Conservation (phyloP, 176 grass and related monocot genomes). For the Lolium multiflorum region DNA sequence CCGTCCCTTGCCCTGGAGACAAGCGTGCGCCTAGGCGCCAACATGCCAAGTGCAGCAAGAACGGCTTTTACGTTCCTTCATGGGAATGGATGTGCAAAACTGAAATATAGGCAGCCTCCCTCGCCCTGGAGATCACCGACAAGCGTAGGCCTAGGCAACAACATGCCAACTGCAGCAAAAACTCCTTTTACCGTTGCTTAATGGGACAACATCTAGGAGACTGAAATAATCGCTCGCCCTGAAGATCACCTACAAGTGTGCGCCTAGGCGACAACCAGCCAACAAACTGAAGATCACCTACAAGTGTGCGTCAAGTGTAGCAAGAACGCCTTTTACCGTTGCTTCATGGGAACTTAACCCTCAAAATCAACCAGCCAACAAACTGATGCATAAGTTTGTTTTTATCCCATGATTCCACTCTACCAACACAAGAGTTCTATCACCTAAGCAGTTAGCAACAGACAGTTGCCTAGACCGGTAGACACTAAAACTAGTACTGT, state of each 20-base stretch:
- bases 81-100: neutral
- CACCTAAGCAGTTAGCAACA: constrained; percentile 27
- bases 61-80: neutral
- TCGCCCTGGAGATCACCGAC: neutral
- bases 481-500: neutral
- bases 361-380: constrained; percentile 25
- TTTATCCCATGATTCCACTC: neutral
- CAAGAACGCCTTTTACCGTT: neutral
- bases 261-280: neutral
- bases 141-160: neutral
- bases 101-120: neutral
- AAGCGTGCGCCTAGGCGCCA: neutral
- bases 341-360: neutral
- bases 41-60: neutral
- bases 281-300: neutral
- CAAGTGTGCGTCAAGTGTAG: neutral
- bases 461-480: neutral
- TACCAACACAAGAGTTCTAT: neutral
- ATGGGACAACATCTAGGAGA: neutral
- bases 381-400: constrained; percentile 5
- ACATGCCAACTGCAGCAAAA: neutral
- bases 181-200: neutral
- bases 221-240: neutral
- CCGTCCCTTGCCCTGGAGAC: neutral
- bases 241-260: neutral